Conservation (phyloP, 441 rosid genomes). For the Adansonia rubrostipa region DNA sequence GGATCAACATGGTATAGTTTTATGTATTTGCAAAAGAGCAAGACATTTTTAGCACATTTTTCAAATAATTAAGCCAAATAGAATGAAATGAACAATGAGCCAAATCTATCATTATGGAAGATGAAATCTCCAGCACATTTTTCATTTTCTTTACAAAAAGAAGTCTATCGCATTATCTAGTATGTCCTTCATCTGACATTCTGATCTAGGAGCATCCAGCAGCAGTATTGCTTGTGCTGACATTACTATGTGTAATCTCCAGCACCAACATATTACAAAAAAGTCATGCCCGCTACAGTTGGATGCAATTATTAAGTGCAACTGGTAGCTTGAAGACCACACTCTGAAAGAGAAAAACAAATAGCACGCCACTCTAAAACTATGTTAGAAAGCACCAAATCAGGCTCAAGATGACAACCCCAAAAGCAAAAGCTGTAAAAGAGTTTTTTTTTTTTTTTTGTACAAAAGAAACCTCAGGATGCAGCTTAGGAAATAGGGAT, state of each 20-base stretch:
- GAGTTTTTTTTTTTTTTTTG: neutral
- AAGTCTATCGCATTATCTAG: neutral
- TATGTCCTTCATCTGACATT: conserved; percentile 10
- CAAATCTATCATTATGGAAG: neutral
- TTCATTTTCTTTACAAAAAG: neutral
- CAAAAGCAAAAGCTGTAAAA: neutral
- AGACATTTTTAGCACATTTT: neutral
- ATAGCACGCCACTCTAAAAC: neutral
- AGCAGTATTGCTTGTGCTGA: neutral
- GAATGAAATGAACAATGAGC: neutral
- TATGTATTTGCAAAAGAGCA: neutral
- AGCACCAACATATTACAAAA: neutral
- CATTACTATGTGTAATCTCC: neutral
- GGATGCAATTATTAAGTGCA: conserved; percentile 14
- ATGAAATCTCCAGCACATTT: no score
- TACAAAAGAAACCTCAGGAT: no score
- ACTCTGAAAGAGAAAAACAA: neutral
- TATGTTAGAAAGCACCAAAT: neutral
- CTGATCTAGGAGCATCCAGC: neutral
- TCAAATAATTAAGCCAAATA: neutral
- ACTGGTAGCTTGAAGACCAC: neutral
- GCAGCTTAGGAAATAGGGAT: neutral
- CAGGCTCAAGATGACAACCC: conserved; percentile 4
- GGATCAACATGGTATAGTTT: neutral
- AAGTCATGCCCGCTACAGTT: neutral